phyloP scores from a whole-genome alignment of 2,329 filamentous ascomycete species.

The Sarocladiaceae sp. region DNA sequence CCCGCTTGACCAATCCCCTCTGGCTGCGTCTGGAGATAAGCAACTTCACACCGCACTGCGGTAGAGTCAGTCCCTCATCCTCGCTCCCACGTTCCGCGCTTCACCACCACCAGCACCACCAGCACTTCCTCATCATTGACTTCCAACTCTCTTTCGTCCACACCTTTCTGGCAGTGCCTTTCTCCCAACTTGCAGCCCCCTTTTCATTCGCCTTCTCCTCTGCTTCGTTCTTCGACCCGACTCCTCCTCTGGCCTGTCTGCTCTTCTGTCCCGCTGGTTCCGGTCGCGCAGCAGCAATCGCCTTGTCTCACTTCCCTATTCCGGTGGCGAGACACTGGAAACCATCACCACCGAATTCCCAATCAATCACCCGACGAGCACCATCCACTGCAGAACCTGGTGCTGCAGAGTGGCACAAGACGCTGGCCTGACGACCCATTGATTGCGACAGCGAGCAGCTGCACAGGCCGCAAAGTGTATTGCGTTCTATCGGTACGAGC shows the following conservation, averaged over 20 bases:
- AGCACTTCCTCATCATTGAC: not conserved
- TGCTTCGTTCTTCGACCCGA: not conserved
- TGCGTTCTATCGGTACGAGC: too few relatives aligned
- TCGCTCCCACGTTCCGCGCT: not conserved
- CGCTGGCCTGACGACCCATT: not conserved
- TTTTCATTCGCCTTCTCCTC: not conserved
- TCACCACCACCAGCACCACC: not conserved
- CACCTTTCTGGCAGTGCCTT: not conserved
- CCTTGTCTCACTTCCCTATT: slow-evolving; percentile 6
- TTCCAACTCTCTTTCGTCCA: not conserved
- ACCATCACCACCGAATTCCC: not conserved
- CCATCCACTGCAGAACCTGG: not conserved
- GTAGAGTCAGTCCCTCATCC: not conserved
- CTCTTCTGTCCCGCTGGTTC: slow-evolving; percentile 3
- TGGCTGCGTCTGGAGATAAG: not conserved
- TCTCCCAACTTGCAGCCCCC: not conserved
- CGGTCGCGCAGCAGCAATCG: not conserved
- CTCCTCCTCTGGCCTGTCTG: not conserved
- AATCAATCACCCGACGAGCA: not conserved
- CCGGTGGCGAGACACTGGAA: slow-evolving; percentile 2
- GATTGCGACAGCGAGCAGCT: not conserved
- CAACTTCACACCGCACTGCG: not conserved
- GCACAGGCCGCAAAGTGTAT: too few relatives aligned
- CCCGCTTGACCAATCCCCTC: not conserved
- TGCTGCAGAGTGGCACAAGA: not conserved